Conservation (phyloP, 2,329 filamentous ascomycete species). For the Colletotrichum nymphaeae region DNA sequence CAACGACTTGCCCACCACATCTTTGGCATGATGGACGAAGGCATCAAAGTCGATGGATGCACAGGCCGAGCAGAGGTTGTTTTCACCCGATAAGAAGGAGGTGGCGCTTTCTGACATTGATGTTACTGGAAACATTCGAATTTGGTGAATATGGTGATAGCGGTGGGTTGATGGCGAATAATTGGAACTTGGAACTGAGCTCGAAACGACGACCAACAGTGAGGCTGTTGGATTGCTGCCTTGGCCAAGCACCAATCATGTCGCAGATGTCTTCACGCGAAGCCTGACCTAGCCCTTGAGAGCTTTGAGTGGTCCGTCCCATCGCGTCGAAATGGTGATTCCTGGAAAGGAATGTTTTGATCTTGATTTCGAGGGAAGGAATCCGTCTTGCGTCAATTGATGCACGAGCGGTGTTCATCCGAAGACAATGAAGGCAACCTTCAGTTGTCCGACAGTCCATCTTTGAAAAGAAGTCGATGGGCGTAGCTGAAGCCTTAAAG, state of each 20-base stretch:
- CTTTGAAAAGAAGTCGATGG: neutral
- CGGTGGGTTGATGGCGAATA: neutral
- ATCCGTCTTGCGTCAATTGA: neutral
- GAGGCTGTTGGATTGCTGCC: neutral
- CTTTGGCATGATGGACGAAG: neutral
- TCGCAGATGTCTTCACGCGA: neutral
- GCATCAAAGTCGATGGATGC: neutral
- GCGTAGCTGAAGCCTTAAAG: neutral
- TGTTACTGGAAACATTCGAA: too few species aligned
- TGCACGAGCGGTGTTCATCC: neutral
- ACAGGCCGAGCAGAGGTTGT: neutral
- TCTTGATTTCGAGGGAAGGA: neutral
- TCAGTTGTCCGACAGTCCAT: neutral
- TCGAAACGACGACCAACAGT: neutral
- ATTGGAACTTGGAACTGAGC: neutral
- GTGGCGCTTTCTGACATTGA: neutral
- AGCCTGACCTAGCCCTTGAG: neutral
- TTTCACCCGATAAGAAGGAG: accelerated
- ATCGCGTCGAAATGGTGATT: neutral
- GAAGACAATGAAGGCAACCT: neutral
- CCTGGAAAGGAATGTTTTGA: neutral
- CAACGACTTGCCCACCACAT: neutral
- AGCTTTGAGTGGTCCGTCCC: neutral
- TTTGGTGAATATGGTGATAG: neutral
- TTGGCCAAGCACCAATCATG: neutral